Evolutionary conservation across 73 alveolate genomes (phyloP), one percentile per base, ranked within the genome.

Genomic region (Tetrahymena borealis): DNA sequence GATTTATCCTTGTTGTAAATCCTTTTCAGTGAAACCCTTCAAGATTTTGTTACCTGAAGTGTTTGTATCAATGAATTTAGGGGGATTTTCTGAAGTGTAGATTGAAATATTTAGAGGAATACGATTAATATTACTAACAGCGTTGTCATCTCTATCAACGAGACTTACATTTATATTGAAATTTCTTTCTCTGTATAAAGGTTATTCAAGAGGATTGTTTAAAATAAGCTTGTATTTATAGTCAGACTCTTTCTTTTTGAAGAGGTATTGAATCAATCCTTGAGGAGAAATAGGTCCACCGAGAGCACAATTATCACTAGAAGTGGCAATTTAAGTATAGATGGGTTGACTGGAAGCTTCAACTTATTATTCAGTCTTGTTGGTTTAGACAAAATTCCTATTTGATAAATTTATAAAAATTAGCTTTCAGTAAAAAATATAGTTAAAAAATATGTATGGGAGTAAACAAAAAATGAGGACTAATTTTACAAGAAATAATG

Each of bases 31-130:
- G 40, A 38, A 60, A 32, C 94, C 94, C 28, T 91, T 91, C 92
- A 91, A 60, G 91, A 91, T 91, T 60, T 91, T 91, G 20, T 91
- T 91, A 1, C 94, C 94, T 12, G 94, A 42, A 32, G 92, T 91
- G 33, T 60, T 91, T 6, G 60, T 91, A 7, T 38, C 90, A 20
- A 91, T 32, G 33, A 60, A 39, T 40, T 91, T 91, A 2, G 94
- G 94, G 39, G 94, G 94, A 40, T 43, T 91, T 91, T 91, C 94
- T 11, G 94, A 38, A 7, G 94, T 91, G 32, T 60, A 60, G 9
- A 60, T 60, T 13, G 85, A 60, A 60, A 60, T 60, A n/a, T 60
- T 60, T 32, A 60, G 85, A 15, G 85, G 85, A 6, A 60, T 60
- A 60, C 85, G 85, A 60, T 60, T 60, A 35, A 24, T 60, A 20